phyloP scores from a whole-genome alignment of 345 rosid genomes.

The Bruguiera parviflora region DNA sequence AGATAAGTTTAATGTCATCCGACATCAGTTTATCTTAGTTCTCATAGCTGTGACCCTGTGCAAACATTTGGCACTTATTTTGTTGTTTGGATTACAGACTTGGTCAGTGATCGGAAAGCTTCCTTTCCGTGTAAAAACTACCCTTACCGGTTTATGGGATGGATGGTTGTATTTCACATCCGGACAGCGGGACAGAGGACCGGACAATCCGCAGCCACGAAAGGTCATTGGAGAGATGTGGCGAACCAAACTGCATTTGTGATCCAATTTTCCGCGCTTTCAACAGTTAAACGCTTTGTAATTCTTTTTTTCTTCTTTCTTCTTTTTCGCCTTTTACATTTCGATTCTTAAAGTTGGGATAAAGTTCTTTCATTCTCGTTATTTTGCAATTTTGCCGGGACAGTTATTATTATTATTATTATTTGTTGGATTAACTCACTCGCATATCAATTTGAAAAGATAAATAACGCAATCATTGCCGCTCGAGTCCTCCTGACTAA shows the following conservation, averaged over 20 bases:
- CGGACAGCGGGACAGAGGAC: conserved; percentile 80
- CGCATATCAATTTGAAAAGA: too few species aligned
- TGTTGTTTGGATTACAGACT: conserved; percentile 39
- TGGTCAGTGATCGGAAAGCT: conserved; percentile 88
- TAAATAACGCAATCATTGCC: too few species aligned
- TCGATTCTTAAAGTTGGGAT: not conserved
- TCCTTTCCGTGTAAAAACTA: conserved; percentile 71
- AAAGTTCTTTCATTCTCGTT: not conserved
- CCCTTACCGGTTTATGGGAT: conserved; percentile 63
- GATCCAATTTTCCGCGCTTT: not conserved
- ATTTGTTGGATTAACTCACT: too few species aligned
- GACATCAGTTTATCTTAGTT: too few species aligned
- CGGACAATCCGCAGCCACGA: conserved; percentile 70
- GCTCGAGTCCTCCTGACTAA: too few species aligned
- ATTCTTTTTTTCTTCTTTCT: not conserved
- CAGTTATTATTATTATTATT: too few species aligned
- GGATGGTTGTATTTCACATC: conserved; percentile 85
- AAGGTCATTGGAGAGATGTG: conserved; percentile 75
- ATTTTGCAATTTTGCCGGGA: not conserved
- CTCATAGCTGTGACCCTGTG: too few species aligned
- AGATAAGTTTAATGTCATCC: too few species aligned
- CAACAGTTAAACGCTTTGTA: not conserved
- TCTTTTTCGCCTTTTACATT: not conserved
- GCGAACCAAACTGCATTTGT: conserved; percentile 67
- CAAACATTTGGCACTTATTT: not conserved